Evolutionary conservation across 441 rosid genomes (phyloP).

Genomic region (Melastoma candidum): DNA sequence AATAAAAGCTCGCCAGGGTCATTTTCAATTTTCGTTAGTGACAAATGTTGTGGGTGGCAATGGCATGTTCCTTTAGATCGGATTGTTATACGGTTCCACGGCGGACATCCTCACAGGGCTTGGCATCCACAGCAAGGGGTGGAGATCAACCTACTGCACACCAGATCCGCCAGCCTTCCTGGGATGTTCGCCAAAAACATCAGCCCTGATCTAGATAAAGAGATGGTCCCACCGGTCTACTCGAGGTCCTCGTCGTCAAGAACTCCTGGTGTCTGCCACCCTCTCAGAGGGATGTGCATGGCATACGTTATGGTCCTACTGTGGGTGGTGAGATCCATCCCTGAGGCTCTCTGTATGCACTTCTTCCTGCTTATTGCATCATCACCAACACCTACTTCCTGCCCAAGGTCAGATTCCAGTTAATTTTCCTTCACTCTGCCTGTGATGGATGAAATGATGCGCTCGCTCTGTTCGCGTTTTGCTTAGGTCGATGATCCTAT

Average conservation of each 20-base stretch:
- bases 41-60: no score
- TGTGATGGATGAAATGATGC: no score
- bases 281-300: slow-evolving; percentile 20
- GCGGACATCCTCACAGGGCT: slow-evolving; percentile 36
- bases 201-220: slow-evolving; percentile 32
- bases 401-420: slow-evolving; percentile 24
- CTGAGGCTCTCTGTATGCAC: slow-evolving; percentile 30
- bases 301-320: slow-evolving; percentile 17
- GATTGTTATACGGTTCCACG: slow-evolving; percentile 40
- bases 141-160: slow-evolving; percentile 21
- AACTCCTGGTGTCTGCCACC: slow-evolving; percentile 18
- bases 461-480: no score
- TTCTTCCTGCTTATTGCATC: slow-evolving; percentile 41
- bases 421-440: no score
- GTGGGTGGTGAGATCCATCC: slow-evolving; percentile 29
- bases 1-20: no score
- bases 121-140: slow-evolving; percentile 47
- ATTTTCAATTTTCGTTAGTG: no score
- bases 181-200: slow-evolving; percentile 33
- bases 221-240: slow-evolving; percentile 42
- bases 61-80: slow-evolving; percentile 19
- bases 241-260: slow-evolving; percentile 25
- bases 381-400: slow-evolving; percentile 31
- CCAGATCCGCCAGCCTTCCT: slow-evolving; percentile 30
- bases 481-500: slow-evolving; percentile 25